Percentiles rank a stretch among this genome's conserved stretches.
Evolutionary conservation across 768 basidiomycete genomes (phyloP).

Genomic region (Neoboletus magnificus): DNA sequence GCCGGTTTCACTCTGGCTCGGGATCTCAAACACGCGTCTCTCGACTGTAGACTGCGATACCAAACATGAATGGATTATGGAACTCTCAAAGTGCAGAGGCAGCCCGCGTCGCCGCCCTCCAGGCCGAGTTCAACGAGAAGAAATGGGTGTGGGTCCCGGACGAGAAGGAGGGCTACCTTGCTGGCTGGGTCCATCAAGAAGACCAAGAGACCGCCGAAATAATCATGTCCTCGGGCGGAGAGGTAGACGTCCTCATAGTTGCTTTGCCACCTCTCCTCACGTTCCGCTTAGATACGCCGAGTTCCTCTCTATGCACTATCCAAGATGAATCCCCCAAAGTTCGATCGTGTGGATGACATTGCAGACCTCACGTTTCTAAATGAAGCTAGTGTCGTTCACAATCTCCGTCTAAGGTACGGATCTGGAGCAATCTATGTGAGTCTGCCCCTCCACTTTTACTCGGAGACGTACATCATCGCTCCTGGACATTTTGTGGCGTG

Average conservation of each 20-base stretch:
- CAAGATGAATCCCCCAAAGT: conserved; percentile 99
- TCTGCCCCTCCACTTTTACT: conserved; percentile 11
- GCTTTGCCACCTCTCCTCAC: conserved; percentile 4
- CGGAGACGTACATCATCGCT: conserved; percentile 2
- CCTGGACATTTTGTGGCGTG: conserved; percentile 1
- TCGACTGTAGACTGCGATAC: conserved; percentile 1
- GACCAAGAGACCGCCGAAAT: conserved; percentile 82
- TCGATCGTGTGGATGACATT: conserved; percentile 96
- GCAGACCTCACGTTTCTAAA: conserved; percentile 97
- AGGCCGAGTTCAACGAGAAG: conserved; percentile 97
- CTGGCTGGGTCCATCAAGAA: conserved; percentile 90
- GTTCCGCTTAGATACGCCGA: conserved; percentile 46
- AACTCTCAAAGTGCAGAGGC: conserved; percentile 62
- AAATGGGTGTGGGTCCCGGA: conserved; percentile 99
- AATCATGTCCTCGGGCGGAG: conserved; percentile 79
- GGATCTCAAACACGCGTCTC: conserved; percentile 12
- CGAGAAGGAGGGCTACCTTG: conserved; percentile 86
- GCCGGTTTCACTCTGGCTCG: conserved; percentile 5
- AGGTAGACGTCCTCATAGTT: conserved; percentile 44
- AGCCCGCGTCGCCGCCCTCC: conserved; percentile 81
- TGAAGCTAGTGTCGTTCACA: conserved; percentile 98
- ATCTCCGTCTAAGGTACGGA: conserved; percentile 87
- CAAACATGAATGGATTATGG: conserved; percentile 45
- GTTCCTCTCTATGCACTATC: conserved; percentile 79
- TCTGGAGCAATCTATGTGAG: conserved; percentile 90